Conservation (phyloP, 768 basidiomycete genomes). For the Lactifluus echinatus region DNA sequence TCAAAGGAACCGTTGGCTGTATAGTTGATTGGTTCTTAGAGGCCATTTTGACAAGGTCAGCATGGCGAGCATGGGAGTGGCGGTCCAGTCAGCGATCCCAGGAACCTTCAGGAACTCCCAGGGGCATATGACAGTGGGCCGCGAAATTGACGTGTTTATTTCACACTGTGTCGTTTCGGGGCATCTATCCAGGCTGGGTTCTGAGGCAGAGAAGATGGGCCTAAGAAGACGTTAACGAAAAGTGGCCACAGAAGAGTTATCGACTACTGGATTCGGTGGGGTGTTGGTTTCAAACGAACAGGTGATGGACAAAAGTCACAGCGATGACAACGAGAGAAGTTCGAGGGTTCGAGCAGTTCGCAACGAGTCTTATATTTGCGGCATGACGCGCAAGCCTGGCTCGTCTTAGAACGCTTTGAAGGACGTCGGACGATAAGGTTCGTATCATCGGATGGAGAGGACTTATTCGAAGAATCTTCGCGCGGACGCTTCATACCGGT, state of each 20-base stretch:
- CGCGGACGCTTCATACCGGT: conserved; percentile 11
- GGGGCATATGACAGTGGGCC: conserved; percentile 22
- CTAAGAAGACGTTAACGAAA: not conserved
- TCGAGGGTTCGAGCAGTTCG: conserved; percentile 37
- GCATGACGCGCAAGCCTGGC: conserved; percentile 35
- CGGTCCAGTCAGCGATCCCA: conserved; percentile 36
- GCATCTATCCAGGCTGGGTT: not conserved
- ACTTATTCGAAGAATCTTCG: not conserved
- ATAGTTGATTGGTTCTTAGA: conserved; percentile 23
- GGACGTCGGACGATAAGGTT: not conserved
- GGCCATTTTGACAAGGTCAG: conserved; percentile 31
- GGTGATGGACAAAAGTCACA: conserved; percentile 38
- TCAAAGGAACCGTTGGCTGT: conserved; percentile 20
- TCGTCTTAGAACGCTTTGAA: conserved; percentile 17
- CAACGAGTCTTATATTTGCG: conserved; percentile 43
- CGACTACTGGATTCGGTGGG: conserved; percentile 19
- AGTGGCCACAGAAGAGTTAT: conserved; percentile 16
- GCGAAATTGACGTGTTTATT: not conserved
- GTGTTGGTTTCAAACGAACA: conserved; percentile 39
- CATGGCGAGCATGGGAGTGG: conserved; percentile 39
- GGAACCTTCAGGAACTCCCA: conserved; percentile 34
- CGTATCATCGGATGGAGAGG: not conserved
- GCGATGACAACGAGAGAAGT: conserved; percentile 36
- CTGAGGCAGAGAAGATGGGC: not conserved
- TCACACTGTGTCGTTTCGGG: conserved; percentile 14